These are phyloP conservation scores for Vigna unguiculata DNA, from an alignment of 306 rosid species.

Conservation along the genomic window DNA sequence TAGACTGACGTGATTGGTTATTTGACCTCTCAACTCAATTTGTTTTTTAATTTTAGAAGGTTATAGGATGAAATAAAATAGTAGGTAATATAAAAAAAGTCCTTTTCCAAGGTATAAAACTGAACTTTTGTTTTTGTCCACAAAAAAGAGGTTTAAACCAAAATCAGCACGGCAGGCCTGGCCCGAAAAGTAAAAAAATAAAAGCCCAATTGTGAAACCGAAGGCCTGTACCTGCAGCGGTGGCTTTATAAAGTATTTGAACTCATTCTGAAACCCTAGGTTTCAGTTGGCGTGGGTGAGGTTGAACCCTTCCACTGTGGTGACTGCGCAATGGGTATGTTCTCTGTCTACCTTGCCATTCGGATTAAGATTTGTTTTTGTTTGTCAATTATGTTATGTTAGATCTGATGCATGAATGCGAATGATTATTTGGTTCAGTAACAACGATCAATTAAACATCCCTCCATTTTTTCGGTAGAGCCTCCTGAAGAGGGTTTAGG, in stretches of 20 bases:
- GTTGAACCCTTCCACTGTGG: constrained; percentile 25
- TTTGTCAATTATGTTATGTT: background rate
- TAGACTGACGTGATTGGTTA: too few relatives aligned
- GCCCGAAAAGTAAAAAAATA: background rate
- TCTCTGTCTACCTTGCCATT: background rate
- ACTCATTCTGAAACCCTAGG: constrained; percentile 28
- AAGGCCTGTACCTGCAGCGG: background rate
- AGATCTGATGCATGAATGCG: background rate
- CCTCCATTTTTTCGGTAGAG: constrained; percentile 48
- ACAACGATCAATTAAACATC: constrained; percentile 51
- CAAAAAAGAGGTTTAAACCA: background rate
- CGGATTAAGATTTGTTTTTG: background rate
- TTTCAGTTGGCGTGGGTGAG: background rate
- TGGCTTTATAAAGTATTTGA: background rate
- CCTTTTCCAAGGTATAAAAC: too few relatives aligned
- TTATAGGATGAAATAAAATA: too few relatives aligned
- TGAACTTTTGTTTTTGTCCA: background rate
- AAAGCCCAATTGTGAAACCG: background rate
- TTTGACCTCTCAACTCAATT: too few relatives aligned
- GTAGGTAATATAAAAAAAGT: too few relatives aligned
- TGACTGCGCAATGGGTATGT: constrained; percentile 41
- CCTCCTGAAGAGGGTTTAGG: background rate
- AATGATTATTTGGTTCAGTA: constrained; percentile 7
- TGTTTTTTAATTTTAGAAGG: too few relatives aligned
- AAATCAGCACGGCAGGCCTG: background rate